Conservation (phyloP, 345 rosid species). For the Populus euphratica region DNA sequence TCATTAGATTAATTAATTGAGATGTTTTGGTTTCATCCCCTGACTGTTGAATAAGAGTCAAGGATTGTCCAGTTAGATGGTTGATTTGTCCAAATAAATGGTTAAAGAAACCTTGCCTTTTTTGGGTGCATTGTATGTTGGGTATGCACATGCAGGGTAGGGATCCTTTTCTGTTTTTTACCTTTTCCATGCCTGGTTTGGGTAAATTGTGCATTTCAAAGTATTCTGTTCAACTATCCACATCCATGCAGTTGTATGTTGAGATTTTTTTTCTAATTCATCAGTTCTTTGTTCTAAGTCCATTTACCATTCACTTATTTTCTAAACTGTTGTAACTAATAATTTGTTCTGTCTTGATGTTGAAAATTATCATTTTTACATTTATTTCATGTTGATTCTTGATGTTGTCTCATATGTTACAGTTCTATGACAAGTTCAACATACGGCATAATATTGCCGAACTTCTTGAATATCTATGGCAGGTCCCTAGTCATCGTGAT, state of each 20-base stretch:
- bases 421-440: conserved; percentile 98
- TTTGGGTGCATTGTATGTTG: background rate
- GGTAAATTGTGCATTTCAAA: background rate
- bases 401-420: conserved; percentile 26
- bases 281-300: background rate
- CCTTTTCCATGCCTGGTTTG: background rate
- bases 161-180: background rate
- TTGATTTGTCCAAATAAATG: background rate
- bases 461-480: conserved; percentile 97
- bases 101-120: background rate
- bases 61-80: background rate
- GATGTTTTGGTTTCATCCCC: background rate
- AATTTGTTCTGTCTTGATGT: background rate
- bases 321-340: background rate
- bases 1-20: background rate
- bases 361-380: background rate
- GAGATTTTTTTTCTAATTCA: background rate
- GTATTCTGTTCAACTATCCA: background rate
- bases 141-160: background rate
- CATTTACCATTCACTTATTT: background rate
- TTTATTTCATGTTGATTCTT: background rate
- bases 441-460: conserved; percentile 98
- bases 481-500: conserved; percentile 96
- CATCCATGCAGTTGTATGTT: background rate
- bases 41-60: background rate